phyloP scores from a whole-genome alignment of 2,329 filamentous ascomycete species.

The Calonectria honghensis region DNA sequence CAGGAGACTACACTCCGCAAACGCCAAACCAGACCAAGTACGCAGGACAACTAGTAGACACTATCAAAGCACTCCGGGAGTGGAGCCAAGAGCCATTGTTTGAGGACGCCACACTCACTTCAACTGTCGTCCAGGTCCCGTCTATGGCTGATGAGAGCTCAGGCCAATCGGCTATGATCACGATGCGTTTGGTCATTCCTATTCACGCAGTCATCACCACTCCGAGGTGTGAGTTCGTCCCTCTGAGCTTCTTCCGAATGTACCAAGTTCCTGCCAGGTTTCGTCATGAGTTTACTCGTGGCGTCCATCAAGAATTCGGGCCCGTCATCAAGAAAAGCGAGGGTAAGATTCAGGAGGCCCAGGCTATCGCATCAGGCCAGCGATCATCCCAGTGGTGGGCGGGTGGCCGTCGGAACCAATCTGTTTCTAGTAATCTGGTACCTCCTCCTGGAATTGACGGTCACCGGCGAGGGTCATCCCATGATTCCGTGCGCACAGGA shows the following conservation, averaged over 20 bases:
- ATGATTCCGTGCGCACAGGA: conserved; percentile 47
- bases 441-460: neutral
- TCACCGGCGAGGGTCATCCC: conserved; percentile 42
- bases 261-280: conserved; percentile 79
- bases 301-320: conserved; percentile 77
- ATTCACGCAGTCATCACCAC: conserved; percentile 74
- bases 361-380: conserved; percentile 27
- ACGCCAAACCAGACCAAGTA: conserved; percentile 66
- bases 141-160: conserved; percentile 53
- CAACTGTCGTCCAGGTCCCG: conserved; percentile 65
- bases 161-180: conserved; percentile 63
- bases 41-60: conserved; percentile 64
- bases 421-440: conserved; percentile 2
- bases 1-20: conserved; percentile 58
- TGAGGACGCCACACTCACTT: conserved; percentile 66
- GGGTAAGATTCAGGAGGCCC: conserved; percentile 31
- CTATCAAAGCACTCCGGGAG: conserved; percentile 63
- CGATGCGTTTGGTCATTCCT: conserved; percentile 77
- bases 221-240: conserved; percentile 74
- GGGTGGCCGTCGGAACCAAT: conserved; percentile 38
- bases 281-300: conserved; percentile 75
- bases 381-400: conserved; percentile 44
- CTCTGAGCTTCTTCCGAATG: conserved; percentile 79
- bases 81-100: conserved; percentile 67
- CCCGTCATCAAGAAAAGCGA: conserved; percentile 62